Evolutionary conservation across 805 yeast species (phyloP).

Genomic region (Candida argentea): DNA sequence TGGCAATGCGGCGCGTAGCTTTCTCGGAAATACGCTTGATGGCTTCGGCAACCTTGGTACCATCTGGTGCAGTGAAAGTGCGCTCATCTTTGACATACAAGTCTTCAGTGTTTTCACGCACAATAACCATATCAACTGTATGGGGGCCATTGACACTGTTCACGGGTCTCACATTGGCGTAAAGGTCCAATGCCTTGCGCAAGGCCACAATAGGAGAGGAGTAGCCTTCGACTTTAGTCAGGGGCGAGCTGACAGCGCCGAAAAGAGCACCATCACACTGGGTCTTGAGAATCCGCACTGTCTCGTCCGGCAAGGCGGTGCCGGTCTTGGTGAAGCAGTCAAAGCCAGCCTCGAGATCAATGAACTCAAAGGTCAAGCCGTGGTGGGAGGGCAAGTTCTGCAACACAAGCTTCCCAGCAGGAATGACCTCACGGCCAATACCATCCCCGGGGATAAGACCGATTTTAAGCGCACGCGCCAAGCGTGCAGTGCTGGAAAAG

Average conservation of each 20-base stretch:
- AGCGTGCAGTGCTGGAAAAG: constrained; percentile 21
- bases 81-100: constrained; percentile 90
- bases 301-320: constrained; percentile 87
- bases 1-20: constrained; percentile 80
- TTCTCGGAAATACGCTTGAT: constrained; percentile 89
- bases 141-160: constrained; percentile 64
- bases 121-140: constrained; percentile 95
- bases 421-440: constrained; percentile 94
- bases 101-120: constrained; percentile 98
- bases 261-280: constrained; percentile 96
- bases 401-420: constrained; percentile 85
- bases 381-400: constrained; percentile 71
- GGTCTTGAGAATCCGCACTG: constrained; percentile 63
- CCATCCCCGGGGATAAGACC: constrained; percentile 97
- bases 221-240: constrained; percentile 89
- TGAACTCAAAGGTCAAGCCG: constrained; percentile 76
- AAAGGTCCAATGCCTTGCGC: constrained; percentile 87
- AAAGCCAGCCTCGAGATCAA: constrained; percentile 86
- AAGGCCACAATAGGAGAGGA: constrained; percentile 98
- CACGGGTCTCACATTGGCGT: constrained; percentile 97
- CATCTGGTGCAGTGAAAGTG: constrained; percentile 63
- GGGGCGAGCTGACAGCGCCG: constrained; percentile 95
- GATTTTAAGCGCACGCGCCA: constrained; percentile 27
- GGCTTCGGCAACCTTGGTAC: constrained; percentile 91
- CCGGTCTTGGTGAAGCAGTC: constrained; percentile 94